phyloP scores from a whole-genome alignment of 192 early-diverging fungal genomes.

The Rhizoclosmatium sp. region DNA sequence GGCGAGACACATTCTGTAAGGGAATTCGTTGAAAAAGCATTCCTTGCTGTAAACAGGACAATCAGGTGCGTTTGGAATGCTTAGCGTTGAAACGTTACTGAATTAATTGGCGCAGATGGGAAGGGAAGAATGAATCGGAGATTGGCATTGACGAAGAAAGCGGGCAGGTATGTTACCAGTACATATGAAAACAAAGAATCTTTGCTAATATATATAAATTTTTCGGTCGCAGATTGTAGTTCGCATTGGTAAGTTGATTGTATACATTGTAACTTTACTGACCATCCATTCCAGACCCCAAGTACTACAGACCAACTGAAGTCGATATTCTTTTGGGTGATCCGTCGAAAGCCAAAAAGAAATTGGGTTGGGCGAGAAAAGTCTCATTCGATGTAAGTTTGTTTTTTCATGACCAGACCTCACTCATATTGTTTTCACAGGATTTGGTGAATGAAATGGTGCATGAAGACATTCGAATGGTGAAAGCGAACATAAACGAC shows the following conservation, averaged over 20 bases:
- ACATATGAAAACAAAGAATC: background rate
- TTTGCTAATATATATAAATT: background rate
- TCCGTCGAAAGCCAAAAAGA: slow-evolving; percentile 72
- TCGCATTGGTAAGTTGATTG: slow-evolving; percentile 66
- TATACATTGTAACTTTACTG: slow-evolving; percentile 35
- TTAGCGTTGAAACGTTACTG: slow-evolving; percentile 19
- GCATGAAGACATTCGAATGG: slow-evolving; percentile 22
- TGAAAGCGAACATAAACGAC: slow-evolving; percentile 11
- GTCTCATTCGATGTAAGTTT: slow-evolving; percentile 70
- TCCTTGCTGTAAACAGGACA: slow-evolving; percentile 62
- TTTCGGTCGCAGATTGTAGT: slow-evolving; percentile 57
- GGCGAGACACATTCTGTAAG: slow-evolving; percentile 84
- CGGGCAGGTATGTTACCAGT: slow-evolving; percentile 17
- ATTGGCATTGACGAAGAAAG: slow-evolving; percentile 36
- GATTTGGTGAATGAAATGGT: slow-evolving; percentile 33
- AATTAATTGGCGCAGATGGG: slow-evolving; percentile 37
- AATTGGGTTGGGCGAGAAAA: slow-evolving; percentile 72
- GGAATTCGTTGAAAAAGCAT: slow-evolving; percentile 80
- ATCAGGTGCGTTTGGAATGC: slow-evolving; percentile 53
- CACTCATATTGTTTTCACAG: background rate
- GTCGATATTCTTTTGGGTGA: slow-evolving; percentile 79
- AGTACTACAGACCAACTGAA: slow-evolving; percentile 83
- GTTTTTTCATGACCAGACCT: background rate
- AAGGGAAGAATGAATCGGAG: slow-evolving; percentile 40
- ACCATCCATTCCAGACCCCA: slow-evolving; percentile 71